Evolutionary conservation across 257 asterid genomes (phyloP), one percentile per base, ranked within the genome.

Genomic region (Ocimum tenuiflorum): DNA sequence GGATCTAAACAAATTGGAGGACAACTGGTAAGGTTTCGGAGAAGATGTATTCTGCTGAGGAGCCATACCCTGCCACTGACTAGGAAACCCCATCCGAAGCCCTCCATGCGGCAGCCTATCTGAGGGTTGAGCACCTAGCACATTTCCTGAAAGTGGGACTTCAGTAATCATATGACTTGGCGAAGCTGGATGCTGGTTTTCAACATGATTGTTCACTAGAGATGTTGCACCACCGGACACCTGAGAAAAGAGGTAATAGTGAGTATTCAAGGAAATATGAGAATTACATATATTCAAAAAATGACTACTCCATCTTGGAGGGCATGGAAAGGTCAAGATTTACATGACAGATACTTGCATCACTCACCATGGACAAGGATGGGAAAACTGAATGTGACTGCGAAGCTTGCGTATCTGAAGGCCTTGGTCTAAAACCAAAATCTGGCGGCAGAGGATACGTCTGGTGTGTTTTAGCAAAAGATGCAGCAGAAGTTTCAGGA

Each of bases 341-440:
- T n/a, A n/a, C n/a, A 68, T 22, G 46, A 67, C 24, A 49, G 62
- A 35, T 56, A 31, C 45, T 53, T 24, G 17, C 31, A 64, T 68
- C 24, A 68, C 82, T 71, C 61, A 85, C 82, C 81, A 29, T 50
- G 20, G 68, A 65, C 7, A 59, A 74, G 39, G 80, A 57, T 20
- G 71, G 74, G 61, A 61, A 57, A 60, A 75, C 73, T 17, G 76
- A 60, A 83, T 68, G 31, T 2, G 82, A 57, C 33, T 70, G 75
- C 23, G 75, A 77, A 20, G 70, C 60, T 68, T 53, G 60, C 51
- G 65, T 72, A 68, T 69, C 68, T 22, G 80, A 71, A 46, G 75
- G 70, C 69, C 73, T 77, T 73, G 67, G 46, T 36, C 74, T 65
- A 65, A 67, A 64, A 41, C 73, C 73, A 38, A 64, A 73, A 60